A percentile compares a stretch with the other conserved stretches of the same genome.
phyloP scores from a whole-genome alignment of 306 rosid species.

The Ormosia emarginata region DNA sequence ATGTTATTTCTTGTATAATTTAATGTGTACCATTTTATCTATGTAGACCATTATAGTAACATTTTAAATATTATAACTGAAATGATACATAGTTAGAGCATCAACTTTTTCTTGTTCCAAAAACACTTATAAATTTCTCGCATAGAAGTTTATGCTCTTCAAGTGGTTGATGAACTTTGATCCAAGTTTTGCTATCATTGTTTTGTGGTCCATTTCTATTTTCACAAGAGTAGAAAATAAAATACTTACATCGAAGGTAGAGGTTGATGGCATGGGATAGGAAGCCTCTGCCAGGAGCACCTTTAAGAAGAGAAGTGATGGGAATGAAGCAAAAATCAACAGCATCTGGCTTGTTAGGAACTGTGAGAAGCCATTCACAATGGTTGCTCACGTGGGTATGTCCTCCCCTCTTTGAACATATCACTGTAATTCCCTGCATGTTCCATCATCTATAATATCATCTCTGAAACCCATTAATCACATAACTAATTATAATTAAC shows the following conservation, averaged over 20 bases:
- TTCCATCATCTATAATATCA: not conserved
- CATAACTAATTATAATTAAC: not conserved
- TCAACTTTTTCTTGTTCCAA: not conserved
- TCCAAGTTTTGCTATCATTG: not conserved
- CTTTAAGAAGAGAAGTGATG: conserved; percentile 78
- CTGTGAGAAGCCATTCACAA: conserved; percentile 81
- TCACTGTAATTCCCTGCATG: conserved; percentile 76
- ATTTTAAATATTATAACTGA: too few relatives aligned
- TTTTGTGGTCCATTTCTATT: not conserved
- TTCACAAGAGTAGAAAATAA: not conserved
- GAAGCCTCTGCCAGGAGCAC: conserved; percentile 78
- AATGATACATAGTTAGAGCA: not conserved
- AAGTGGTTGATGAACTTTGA: not conserved
- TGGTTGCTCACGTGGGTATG: conserved; percentile 54
- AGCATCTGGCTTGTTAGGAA: conserved; percentile 61
- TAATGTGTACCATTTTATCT: too few relatives aligned
- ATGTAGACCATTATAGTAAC: too few relatives aligned
- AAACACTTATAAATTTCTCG: too few relatives aligned
- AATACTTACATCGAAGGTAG: conserved; percentile 79
- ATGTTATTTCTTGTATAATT: too few relatives aligned
- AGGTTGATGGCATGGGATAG: conserved; percentile 90
- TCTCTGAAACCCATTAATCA: not conserved
- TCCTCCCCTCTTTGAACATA: conserved; percentile 78
- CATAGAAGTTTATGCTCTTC: not conserved
- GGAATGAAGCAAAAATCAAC: conserved; percentile 69